Evolutionary conservation across 164 flowering plant species (phyloP).

Genomic region (Buxus sempervirens): DNA sequence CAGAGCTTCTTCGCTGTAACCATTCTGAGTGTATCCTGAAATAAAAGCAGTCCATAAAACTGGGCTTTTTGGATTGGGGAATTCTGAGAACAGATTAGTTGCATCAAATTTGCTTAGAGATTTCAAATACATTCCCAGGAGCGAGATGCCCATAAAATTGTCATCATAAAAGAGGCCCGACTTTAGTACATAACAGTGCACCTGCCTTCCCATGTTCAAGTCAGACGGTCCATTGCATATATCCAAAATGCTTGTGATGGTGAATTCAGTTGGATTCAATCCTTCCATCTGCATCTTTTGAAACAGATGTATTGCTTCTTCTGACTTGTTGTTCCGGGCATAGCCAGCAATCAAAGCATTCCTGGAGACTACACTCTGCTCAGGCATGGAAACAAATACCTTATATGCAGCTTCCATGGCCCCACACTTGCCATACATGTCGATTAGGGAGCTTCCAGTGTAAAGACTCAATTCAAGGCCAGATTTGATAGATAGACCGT

Average conservation of each 20-base stretch:
- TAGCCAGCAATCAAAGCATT: slow-evolving; percentile 83
- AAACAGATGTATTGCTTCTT: slow-evolving; percentile 49
- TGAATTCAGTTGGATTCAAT: slow-evolving; percentile 60
- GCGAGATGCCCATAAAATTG: slow-evolving; percentile 57
- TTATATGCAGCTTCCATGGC: slow-evolving; percentile 38
- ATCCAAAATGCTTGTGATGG: slow-evolving; percentile 69
- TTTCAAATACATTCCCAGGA: slow-evolving; percentile 70
- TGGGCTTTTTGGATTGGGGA: slow-evolving; percentile 44
- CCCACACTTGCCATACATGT: slow-evolving; percentile 88
- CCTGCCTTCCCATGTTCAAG: slow-evolving; percentile 55
- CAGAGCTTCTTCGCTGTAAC: slow-evolving; percentile 52
- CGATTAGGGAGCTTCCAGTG: slow-evolving; percentile 79
- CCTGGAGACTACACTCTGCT: slow-evolving; percentile 53
- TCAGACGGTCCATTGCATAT: slow-evolving; percentile 38
- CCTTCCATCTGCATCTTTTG: slow-evolving; percentile 48
- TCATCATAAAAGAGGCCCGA: slow-evolving; percentile 40
- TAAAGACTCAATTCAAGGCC: slow-evolving; percentile 65
- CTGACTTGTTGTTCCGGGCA: slow-evolving; percentile 33
- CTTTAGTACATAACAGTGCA: slow-evolving; percentile 58
- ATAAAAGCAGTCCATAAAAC: slow-evolving; percentile 81
- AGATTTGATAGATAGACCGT: slow-evolving; percentile 52
- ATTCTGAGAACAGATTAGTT: slow-evolving; percentile 51
- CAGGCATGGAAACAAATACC: slow-evolving; percentile 51
- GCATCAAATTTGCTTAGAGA: slow-evolving; percentile 46
- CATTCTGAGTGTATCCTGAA: slow-evolving; percentile 68